phyloP scores from a whole-genome alignment of 225 moss, liverwort and hornwort genomes.

The Sphagnum tenellum region DNA sequence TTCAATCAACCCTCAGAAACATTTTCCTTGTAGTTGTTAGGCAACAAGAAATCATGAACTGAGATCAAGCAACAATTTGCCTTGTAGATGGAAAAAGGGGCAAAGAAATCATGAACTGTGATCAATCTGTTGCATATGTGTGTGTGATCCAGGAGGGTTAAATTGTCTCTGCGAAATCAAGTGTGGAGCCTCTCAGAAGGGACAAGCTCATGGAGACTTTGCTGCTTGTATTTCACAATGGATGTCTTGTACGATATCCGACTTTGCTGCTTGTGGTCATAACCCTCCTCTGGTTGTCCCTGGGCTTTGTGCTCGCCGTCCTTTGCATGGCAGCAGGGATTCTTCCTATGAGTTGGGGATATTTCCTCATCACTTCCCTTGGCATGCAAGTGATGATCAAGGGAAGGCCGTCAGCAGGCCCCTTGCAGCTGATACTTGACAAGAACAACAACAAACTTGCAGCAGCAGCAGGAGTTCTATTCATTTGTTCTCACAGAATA shows the following conservation, averaged over 20 bases:
- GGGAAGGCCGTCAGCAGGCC: conserved; percentile 18
- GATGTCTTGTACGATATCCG: conserved; percentile 41
- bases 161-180: conserved; percentile 14
- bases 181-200: conserved; percentile 5
- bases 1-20: too few relatives aligned
- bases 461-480: conserved; percentile 19
- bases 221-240: conserved; percentile 52
- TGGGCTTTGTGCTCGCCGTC: conserved; percentile 31
- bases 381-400: conserved; percentile 28
- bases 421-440: neutral
- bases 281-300: conserved; percentile 38
- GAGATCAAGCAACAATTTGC: too few relatives aligned
- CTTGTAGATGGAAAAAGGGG: too few relatives aligned
- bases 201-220: conserved; percentile 13
- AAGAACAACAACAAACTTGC: too few relatives aligned
- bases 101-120: too few relatives aligned
- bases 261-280: conserved; percentile 20
- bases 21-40: too few relatives aligned
- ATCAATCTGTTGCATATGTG: too few relatives aligned
- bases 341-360: conserved; percentile 26
- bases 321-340: conserved; percentile 30
- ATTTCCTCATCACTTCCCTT: conserved; percentile 25
- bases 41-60: too few relatives aligned
- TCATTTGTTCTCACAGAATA: conserved; percentile 39
- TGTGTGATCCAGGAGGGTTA: conserved; percentile 27